A percentile compares a stretch with the other conserved stretches of the same genome.
Conservation (phyloP, 2,329 filamentous ascomycete genomes). For the Ilyonectria sp. region DNA sequence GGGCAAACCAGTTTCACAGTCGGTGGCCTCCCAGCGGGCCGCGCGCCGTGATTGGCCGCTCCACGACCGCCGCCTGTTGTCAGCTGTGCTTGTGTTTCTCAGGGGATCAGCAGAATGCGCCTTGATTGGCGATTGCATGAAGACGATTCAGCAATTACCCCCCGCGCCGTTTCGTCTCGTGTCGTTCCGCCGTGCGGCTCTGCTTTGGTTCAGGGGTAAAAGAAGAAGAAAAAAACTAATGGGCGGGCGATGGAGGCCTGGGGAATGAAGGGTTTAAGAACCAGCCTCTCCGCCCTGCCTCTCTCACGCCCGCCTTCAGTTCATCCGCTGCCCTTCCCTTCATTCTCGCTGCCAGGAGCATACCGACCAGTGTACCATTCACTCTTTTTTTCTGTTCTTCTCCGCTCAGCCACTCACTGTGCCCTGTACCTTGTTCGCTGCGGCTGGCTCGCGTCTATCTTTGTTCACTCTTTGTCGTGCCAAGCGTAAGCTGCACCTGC, state of each 20-base stretch:
- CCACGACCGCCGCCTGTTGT: not conserved
- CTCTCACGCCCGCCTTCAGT: not conserved
- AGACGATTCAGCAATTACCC: not conserved
- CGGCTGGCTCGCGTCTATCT: constrained; percentile 20
- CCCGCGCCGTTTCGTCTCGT: constrained; percentile 2
- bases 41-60: constrained; percentile 16
- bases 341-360: constrained; percentile 17
- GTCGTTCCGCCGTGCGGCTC: not conserved
- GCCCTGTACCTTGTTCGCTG: not conserved
- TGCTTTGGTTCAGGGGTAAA: constrained; percentile 8
- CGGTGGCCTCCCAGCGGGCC: constrained; percentile 9
- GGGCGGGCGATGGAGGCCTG: not conserved
- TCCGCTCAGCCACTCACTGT: constrained; percentile 6
- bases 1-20: constrained; percentile 16
- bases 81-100: not conserved
- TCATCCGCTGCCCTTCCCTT: not conserved
- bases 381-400: constrained; percentile 3
- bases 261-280: constrained; percentile 2
- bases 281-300: not conserved
- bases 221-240: too few species aligned
- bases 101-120: not conserved
- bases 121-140: constrained; percentile 3
- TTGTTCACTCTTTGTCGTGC: constrained; percentile 7
- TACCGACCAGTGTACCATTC: not conserved
- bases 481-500: constrained; percentile 2